Percentiles rank a stretch among this genome's conserved stretches.
phyloP scores from a whole-genome alignment of 805 yeast species.

The Candida suzukii region DNA sequence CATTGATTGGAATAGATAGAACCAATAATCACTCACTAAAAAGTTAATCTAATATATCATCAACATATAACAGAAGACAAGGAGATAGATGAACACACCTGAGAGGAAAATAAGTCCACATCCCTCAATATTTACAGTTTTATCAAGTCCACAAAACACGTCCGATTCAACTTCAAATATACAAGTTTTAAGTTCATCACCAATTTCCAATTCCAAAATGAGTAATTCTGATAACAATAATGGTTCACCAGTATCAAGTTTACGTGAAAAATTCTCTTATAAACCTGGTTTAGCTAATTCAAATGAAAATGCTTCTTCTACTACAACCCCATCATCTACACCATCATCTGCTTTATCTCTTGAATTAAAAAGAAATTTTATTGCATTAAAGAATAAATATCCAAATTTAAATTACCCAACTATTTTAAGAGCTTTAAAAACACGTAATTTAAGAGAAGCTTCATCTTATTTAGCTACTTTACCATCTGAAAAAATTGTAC shows the following conservation, averaged over 20 bases:
- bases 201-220: constrained; percentile 10
- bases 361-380: constrained; percentile 21
- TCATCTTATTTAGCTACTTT: constrained; percentile 18
- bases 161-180: constrained; percentile 19
- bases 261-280: constrained; percentile 38
- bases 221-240: constrained; percentile 7
- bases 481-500: constrained; percentile 5
- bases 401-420: constrained; percentile 24
- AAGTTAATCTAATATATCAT: too few species aligned
- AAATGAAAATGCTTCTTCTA: neutral
- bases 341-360: constrained; percentile 6
- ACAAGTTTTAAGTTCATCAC: constrained; percentile 46
- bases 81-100: constrained; percentile 3
- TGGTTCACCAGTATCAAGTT: constrained; percentile 20
- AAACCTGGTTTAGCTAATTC: constrained; percentile 5
- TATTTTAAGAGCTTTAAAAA: constrained; percentile 24
- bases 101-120: neutral
- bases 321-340: neutral
- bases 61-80: too few species aligned
- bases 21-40: too few species aligned
- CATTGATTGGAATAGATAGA: too few species aligned
- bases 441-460: constrained; percentile 24
- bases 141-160: neutral
- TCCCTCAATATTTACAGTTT: too few species aligned
- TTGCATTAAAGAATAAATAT: constrained; percentile 23